Conservation (phyloP, 1,284 basidiomycete genomes). For the Microbotryum lychnidis-dioicae region DNA sequence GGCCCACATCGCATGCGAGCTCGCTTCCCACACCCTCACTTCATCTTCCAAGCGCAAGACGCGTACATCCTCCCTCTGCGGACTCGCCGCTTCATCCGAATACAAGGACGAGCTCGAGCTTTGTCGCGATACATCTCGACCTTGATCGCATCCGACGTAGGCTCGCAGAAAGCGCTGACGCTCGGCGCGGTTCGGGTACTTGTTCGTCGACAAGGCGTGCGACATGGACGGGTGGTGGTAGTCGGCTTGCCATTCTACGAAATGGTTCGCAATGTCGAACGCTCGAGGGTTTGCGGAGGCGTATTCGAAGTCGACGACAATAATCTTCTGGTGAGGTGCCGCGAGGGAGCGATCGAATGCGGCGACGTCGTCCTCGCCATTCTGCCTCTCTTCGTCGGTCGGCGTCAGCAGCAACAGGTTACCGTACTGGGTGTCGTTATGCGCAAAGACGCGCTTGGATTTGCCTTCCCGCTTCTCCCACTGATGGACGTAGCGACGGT, state of each 20-base stretch:
- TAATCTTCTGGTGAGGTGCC: constrained; percentile 52
- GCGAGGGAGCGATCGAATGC: constrained; percentile 14
- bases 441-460: constrained; percentile 56
- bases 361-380: constrained; percentile 22
- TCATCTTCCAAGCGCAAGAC: constrained; percentile 56
- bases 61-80: constrained; percentile 21
- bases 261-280: constrained; percentile 92
- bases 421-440: constrained; percentile 91
- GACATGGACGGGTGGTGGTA: constrained; percentile 60
- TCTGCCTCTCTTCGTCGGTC: constrained; percentile 2
- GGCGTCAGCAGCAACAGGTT: constrained; percentile 66
- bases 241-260: constrained; percentile 88
- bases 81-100: neutral
- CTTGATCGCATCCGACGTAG: constrained; percentile 50
- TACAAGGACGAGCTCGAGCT: neutral
- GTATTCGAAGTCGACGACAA: constrained; percentile 94
- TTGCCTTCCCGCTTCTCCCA: constrained; percentile 52
- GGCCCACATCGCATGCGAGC: constrained; percentile 80
- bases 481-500: constrained; percentile 58
- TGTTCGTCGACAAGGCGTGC: constrained; percentile 62
- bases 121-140: neutral
- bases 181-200: constrained; percentile 65
- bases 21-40: constrained; percentile 74
- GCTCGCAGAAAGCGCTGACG: constrained; percentile 72
- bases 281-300: constrained; percentile 78